Conservation (phyloP, 768 basidiomycete genomes). For the Gloeostereum incarnatum region DNA sequence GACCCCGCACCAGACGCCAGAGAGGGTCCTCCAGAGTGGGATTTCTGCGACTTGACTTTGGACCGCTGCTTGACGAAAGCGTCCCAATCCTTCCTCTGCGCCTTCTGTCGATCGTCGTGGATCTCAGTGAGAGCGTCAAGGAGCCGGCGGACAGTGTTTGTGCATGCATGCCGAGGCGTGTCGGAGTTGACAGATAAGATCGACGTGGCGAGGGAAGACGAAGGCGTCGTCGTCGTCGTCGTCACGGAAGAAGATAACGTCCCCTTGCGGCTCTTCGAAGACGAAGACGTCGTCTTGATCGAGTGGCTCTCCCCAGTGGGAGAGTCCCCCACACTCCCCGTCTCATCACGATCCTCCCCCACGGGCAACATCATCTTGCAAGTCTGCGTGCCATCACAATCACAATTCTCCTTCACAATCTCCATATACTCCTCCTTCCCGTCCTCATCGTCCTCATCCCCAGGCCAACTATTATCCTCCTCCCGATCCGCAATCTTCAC, state of each 20-base stretch:
- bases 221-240: slow-evolving; percentile 15
- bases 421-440: slow-evolving; percentile 18
- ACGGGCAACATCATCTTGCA: background rate
- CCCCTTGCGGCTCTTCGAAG: slow-evolving; percentile 39
- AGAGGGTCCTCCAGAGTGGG: slow-evolving; percentile 14
- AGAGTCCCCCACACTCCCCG: slow-evolving; percentile 5
- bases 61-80: slow-evolving; percentile 68
- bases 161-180: slow-evolving; percentile 69
- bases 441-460: slow-evolving; percentile 39
- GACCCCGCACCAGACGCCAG: slow-evolving; percentile 23
- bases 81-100: slow-evolving; percentile 79
- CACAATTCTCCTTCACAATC: slow-evolving; percentile 30
- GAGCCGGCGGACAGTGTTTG: slow-evolving; percentile 63
- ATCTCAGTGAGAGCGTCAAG: slow-evolving; percentile 70
- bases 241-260: slow-evolving; percentile 18
- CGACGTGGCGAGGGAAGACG: slow-evolving; percentile 36
- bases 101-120: slow-evolving; percentile 70
- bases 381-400: slow-evolving; percentile 25
- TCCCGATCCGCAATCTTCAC: slow-evolving; percentile 81
- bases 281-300: slow-evolving; percentile 31
- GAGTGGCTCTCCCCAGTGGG: slow-evolving; percentile 12
- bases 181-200: slow-evolving; percentile 51
- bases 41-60: slow-evolving; percentile 29
- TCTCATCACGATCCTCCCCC: too few species aligned
- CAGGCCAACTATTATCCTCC: slow-evolving; percentile 73